Conservation (phyloP, 2,329 filamentous ascomycete species). For the Chrysosporium keratinophilum region DNA sequence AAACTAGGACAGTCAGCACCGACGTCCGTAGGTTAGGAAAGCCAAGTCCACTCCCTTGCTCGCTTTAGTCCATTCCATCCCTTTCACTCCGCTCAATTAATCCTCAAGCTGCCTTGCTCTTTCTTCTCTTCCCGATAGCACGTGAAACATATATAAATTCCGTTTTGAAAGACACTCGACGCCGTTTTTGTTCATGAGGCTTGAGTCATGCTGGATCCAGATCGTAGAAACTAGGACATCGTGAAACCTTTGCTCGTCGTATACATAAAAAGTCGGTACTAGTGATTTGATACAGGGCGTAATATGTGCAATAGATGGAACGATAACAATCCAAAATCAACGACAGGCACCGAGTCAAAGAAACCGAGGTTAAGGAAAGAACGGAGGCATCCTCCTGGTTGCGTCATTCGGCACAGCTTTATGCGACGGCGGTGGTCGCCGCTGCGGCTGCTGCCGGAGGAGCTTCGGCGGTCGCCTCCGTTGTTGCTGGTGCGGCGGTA, state of each 20-base stretch:
- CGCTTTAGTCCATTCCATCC: slow-evolving; percentile 18
- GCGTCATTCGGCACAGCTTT: slow-evolving; percentile 17
- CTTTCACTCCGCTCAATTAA: slow-evolving; percentile 21
- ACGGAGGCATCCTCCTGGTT: neutral
- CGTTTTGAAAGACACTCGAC: slow-evolving; percentile 31
- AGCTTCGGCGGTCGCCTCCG: slow-evolving; percentile 20
- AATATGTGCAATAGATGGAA: slow-evolving; percentile 31
- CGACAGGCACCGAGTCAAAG: slow-evolving; percentile 14
- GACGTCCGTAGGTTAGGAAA: slow-evolving; percentile 18
- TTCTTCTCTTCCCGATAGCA: slow-evolving; percentile 25
- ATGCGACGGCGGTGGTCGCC: slow-evolving; percentile 38
- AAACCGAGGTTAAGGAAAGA: slow-evolving; percentile 2
- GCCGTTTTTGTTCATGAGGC: slow-evolving; percentile 31
- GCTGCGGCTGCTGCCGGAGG: slow-evolving; percentile 29
- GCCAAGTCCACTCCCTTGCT: slow-evolving; percentile 22
- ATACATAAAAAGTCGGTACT: slow-evolving; percentile 30
- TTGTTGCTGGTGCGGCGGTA: slow-evolving; percentile 6
- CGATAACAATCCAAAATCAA: slow-evolving; percentile 13
- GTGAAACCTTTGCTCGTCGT: slow-evolving; percentile 36
- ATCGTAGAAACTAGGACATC: slow-evolving; percentile 29
- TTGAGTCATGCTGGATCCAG: slow-evolving; percentile 28
- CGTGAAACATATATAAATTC: slow-evolving; percentile 20
- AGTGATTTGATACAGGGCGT: slow-evolving; percentile 23
- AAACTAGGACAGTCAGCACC: slow-evolving; percentile 21
- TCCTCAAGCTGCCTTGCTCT: slow-evolving; percentile 27